phyloP scores from a whole-genome alignment of 441 rosid genomes.

The Pelargonium citronellum region DNA sequence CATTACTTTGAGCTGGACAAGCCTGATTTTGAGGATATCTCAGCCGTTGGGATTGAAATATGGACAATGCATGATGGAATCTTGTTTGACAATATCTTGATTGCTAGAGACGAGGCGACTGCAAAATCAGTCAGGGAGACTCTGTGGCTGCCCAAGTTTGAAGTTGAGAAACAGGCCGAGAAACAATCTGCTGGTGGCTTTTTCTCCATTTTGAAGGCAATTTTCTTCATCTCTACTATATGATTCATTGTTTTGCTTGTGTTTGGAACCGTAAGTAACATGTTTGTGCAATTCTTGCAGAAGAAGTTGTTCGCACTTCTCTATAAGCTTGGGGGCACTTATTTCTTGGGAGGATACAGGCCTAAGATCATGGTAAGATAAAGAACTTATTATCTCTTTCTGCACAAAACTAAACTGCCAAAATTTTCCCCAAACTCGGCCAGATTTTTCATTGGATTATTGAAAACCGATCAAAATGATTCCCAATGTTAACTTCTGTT shows the following conservation, averaged over 20 bases:
- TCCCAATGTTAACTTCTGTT: too few relatives aligned
- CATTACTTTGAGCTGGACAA: constrained; percentile 12
- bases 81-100: constrained; percentile 14
- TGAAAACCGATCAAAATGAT: too few relatives aligned
- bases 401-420: too few relatives aligned
- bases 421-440: too few relatives aligned
- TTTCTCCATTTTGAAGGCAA: neutral
- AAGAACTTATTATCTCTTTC: neutral
- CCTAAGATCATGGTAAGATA: neutral
- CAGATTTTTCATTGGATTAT: too few relatives aligned
- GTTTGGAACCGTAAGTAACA: too few relatives aligned
- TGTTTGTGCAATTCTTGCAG: too few relatives aligned
- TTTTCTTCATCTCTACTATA: too few relatives aligned
- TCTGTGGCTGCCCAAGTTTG: constrained; percentile 13
- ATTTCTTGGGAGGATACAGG: neutral
- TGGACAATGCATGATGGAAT: constrained; percentile 17
- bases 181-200: neutral
- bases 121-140: constrained; percentile 9
- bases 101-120: neutral
- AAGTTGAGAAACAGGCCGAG: constrained; percentile 8
- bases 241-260: too few relatives aligned
- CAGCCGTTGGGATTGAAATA: constrained; percentile 16
- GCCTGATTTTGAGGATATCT: constrained; percentile 14
- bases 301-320: neutral
- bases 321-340: neutral